These are phyloP conservation scores for Cyberlindnera amylophila DNA, from an alignment of 805 yeast genomes.

Conservation along the genomic window DNA sequence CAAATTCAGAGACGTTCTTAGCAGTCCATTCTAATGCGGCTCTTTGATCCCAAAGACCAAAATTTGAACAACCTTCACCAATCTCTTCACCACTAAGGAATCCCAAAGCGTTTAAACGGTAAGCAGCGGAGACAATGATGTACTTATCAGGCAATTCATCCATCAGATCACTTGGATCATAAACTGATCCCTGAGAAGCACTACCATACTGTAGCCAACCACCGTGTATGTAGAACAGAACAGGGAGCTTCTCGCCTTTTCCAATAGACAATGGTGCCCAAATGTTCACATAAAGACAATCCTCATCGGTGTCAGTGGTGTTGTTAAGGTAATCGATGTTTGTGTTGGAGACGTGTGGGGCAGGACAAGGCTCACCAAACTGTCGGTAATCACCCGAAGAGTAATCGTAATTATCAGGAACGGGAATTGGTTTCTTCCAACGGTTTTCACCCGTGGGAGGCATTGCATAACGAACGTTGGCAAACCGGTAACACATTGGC, in stretches of 20 bases:
- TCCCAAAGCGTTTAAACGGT: constrained; percentile 39
- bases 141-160: constrained; percentile 30
- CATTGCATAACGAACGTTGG: constrained; percentile 32
- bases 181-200: constrained; percentile 7
- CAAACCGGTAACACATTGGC: constrained; percentile 18
- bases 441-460: constrained; percentile 31
- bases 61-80: constrained; percentile 8
- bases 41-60: constrained; percentile 41
- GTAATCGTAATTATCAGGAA: constrained; percentile 34
- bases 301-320: constrained; percentile 25
- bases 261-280: constrained; percentile 37
- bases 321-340: constrained; percentile 11
- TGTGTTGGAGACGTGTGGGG: constrained; percentile 24
- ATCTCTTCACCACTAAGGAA: constrained; percentile 29
- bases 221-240: constrained; percentile 40
- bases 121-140: constrained; percentile 36
- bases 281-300: constrained; percentile 34
- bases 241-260: constrained; percentile 37
- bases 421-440: constrained; percentile 31
- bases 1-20: constrained; percentile 38
- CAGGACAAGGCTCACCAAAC: constrained; percentile 34
- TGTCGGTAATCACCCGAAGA: constrained; percentile 33
- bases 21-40: constrained; percentile 44
- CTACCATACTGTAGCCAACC: constrained; percentile 36
- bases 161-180: constrained; percentile 15